A percentile compares a stretch with the other conserved stretches of the same genome.
These are phyloP conservation scores for Tetraselmis chui DNA, from an alignment of 139 green algal genomes.

Conservation along the genomic window DNA sequence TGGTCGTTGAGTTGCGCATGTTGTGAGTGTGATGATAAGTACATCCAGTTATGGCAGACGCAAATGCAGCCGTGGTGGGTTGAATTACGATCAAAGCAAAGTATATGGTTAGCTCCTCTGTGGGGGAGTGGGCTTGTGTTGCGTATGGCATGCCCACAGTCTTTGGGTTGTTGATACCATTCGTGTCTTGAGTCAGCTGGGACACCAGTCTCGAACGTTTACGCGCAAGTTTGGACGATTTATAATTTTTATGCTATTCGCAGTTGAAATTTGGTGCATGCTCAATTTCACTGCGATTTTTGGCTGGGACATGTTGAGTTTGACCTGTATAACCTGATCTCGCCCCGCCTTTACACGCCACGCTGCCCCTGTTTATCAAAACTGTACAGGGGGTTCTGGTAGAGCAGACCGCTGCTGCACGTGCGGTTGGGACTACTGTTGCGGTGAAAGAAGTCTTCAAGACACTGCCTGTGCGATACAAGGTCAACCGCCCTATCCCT, in stretches of 20 bases:
- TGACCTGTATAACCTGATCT: neutral
- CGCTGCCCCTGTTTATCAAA: neutral
- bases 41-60: no score
- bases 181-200: no score
- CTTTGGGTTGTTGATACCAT: no score
- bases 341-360: neutral
- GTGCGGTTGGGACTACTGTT: constrained; percentile 84
- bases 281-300: neutral
- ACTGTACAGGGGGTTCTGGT: constrained; percentile 4
- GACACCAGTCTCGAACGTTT: no score
- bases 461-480: constrained; percentile 76
- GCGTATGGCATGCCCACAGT: no score
- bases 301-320: neutral
- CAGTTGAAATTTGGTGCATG: neutral
- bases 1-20: no score
- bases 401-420: constrained; percentile 27
- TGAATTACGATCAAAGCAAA: no score
- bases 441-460: constrained; percentile 77
- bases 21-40: no score
- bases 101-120: no score
- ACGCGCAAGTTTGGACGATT: no score
- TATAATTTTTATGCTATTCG: no score
- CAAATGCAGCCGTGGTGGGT: no score
- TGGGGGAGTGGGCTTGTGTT: neutral
- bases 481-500: constrained; percentile 31